phyloP scores from a whole-genome alignment of 345 rosid species.

The Brassica carinata region DNA sequence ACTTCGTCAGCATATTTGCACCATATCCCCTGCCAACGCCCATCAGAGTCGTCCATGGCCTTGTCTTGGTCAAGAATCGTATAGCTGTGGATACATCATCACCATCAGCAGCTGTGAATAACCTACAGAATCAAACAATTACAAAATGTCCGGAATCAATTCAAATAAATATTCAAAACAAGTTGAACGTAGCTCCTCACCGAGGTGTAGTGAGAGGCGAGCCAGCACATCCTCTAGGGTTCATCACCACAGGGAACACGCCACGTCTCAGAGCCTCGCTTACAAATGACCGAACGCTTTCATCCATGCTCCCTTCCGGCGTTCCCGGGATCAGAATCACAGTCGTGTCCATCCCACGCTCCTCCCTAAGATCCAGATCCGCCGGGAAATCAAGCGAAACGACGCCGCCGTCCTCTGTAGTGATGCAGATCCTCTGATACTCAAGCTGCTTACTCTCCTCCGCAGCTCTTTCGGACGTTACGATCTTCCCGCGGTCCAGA shows the following conservation, averaged over 20 bases:
- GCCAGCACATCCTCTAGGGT: constrained; percentile 98
- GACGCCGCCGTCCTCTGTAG: constrained; percentile 77
- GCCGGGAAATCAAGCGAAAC: constrained; percentile 90
- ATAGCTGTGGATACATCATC: constrained; percentile 84
- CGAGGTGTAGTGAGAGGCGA: constrained; percentile 90
- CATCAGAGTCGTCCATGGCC: constrained; percentile 91
- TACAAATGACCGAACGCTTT: constrained; percentile 58
- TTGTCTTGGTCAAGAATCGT: constrained; percentile 69
- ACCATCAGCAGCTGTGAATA: constrained; percentile 96
- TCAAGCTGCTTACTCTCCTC: constrained; percentile 44
- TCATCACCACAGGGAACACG: constrained; percentile 83
- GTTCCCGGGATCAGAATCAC: constrained; percentile 83
- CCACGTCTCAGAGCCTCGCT: constrained; percentile 65
- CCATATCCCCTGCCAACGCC: constrained; percentile 91
- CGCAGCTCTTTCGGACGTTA: constrained; percentile 25
- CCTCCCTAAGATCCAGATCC: constrained; percentile 70
- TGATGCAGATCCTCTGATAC: constrained; percentile 74
- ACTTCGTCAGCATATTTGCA: constrained; percentile 88
- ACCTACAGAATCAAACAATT: constrained; percentile 59
- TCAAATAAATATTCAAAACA: constrained; percentile 1
- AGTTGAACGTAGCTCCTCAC: constrained; percentile 48
- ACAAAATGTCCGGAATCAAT: background rate
- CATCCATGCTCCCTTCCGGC: constrained; percentile 69
- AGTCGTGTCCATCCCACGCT: constrained; percentile 83
- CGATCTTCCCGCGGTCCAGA: constrained; percentile 61